A percentile compares a stretch with the other conserved stretches of the same genome.
These are phyloP conservation scores for Nannizzia gypsea DNA, from an alignment of 2,329 filamentous ascomycete genomes.

Conservation along the genomic window DNA sequence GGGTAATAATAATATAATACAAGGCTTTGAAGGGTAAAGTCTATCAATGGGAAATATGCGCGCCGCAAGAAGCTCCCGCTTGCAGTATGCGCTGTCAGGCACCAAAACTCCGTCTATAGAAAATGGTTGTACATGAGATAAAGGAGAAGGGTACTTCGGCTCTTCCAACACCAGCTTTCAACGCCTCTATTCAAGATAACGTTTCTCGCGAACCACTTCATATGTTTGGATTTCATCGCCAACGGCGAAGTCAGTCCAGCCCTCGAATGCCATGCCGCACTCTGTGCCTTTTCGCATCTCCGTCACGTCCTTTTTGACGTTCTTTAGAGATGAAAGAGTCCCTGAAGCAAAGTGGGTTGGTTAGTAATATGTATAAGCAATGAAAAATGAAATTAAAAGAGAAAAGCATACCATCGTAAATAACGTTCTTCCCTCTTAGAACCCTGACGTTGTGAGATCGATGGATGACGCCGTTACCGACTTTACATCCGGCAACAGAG, in stretches of 20 bases:
- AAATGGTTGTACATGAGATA: neutral
- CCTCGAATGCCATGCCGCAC: constrained; percentile 76
- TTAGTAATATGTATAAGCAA: neutral
- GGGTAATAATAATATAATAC: neutral
- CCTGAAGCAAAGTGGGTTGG: constrained; percentile 43
- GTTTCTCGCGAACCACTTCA: constrained; percentile 64
- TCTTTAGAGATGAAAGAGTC: constrained; percentile 67
- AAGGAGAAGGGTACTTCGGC: neutral
- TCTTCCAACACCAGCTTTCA: constrained; percentile 15
- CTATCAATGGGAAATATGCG: neutral
- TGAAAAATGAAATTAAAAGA: too few relatives aligned
- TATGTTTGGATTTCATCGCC: constrained; percentile 85
- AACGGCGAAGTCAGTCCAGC: constrained; percentile 63
- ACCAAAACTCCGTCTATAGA: neutral
- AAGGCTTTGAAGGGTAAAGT: neutral
- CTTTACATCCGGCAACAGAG: constrained; percentile 75
- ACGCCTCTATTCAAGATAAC: constrained; percentile 26
- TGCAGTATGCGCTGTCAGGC: neutral
- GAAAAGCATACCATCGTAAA: constrained; percentile 65
- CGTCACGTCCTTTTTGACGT: constrained; percentile 78
- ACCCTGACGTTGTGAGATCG: constrained; percentile 57
- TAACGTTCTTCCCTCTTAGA: constrained; percentile 53
- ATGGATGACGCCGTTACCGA: constrained; percentile 66
- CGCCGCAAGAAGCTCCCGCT: neutral
- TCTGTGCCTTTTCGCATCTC: constrained; percentile 91